These are phyloP conservation scores for Trichosporon faecale DNA, from an alignment of 1,284 basidiomycete genomes.

Conservation along the genomic window DNA sequence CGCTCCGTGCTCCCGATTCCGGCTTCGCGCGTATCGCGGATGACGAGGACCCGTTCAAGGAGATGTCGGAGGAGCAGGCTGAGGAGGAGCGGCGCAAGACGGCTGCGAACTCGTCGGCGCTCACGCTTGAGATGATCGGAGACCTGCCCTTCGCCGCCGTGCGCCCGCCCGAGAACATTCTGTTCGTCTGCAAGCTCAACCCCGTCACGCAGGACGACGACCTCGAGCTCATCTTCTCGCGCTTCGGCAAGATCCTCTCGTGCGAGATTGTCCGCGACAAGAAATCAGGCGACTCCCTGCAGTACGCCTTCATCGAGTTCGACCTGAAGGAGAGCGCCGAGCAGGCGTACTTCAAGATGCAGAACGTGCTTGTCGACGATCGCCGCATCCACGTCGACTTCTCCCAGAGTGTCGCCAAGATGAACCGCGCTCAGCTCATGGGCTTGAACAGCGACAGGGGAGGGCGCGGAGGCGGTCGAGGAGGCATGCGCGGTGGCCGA, in stretches of 20 bases:
- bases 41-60: constrained; percentile 72
- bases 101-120: constrained; percentile 84
- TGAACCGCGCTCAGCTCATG: constrained; percentile 54
- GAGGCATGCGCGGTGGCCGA: constrained; percentile 29
- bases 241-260: constrained; percentile 92
- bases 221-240: constrained; percentile 92
- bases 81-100: constrained; percentile 74
- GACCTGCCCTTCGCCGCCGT: constrained; percentile 98
- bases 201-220: constrained; percentile 93
- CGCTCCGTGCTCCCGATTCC: constrained; percentile 74
- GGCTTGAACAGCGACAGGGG: constrained; percentile 30
- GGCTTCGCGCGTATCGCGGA: constrained; percentile 70
- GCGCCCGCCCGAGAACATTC: constrained; percentile 93
- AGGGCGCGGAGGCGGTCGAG: constrained; percentile 33
- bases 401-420: constrained; percentile 78
- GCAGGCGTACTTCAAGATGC: constrained; percentile 99
- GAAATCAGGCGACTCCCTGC: constrained; percentile 89
- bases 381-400: constrained; percentile 98
- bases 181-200: constrained; percentile 99
- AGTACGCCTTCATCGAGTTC: constrained; percentile 99
- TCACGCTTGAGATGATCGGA: constrained; percentile 98
- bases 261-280: constrained; percentile 97
- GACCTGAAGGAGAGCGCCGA: constrained; percentile 89
- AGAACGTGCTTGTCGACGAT: constrained; percentile 98
- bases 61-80: constrained; percentile 69